phyloP scores from a whole-genome alignment of 768 basidiomycete species.

The Lyophyllum shimeji region DNA sequence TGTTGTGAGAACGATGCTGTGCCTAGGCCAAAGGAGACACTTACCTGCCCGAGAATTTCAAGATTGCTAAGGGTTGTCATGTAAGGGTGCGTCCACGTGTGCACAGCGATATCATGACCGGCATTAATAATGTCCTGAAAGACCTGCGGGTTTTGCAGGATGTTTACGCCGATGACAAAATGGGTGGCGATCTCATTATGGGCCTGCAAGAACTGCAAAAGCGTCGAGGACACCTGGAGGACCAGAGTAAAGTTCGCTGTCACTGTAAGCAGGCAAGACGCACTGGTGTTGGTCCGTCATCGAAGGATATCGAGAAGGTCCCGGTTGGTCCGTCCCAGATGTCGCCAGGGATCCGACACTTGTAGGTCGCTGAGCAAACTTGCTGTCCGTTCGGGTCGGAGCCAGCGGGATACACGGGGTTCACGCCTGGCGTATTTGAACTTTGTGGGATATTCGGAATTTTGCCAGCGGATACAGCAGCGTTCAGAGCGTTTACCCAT shows the following conservation, averaged over 20 bases:
- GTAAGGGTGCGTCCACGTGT: constrained; percentile 75
- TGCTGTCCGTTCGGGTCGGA: constrained; percentile 41
- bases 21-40: constrained; percentile 1
- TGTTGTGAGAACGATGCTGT: not conserved
- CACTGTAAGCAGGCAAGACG: constrained; percentile 12
- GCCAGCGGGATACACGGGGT: constrained; percentile 47
- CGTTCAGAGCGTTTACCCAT: constrained; percentile 73
- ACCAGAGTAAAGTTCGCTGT: not conserved
- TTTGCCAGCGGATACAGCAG: constrained; percentile 63
- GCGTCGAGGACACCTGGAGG: constrained; percentile 36
- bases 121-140: constrained; percentile 55
- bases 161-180: constrained; percentile 87
- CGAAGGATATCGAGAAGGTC: constrained; percentile 65
- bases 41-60: constrained; percentile 64
- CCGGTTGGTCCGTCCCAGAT: constrained; percentile 79
- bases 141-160: constrained; percentile 52
- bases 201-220: constrained; percentile 67
- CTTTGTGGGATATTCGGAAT: constrained; percentile 70
- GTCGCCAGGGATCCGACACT: constrained; percentile 61
- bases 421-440: constrained; percentile 31
- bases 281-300: constrained; percentile 72
- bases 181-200: constrained; percentile 77
- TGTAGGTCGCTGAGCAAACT: constrained; percentile 78
- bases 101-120: constrained; percentile 48
- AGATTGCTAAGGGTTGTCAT: constrained; percentile 78